Evolutionary conservation across 306 rosid species (phyloP).

Genomic region (Malus orientalis): DNA sequence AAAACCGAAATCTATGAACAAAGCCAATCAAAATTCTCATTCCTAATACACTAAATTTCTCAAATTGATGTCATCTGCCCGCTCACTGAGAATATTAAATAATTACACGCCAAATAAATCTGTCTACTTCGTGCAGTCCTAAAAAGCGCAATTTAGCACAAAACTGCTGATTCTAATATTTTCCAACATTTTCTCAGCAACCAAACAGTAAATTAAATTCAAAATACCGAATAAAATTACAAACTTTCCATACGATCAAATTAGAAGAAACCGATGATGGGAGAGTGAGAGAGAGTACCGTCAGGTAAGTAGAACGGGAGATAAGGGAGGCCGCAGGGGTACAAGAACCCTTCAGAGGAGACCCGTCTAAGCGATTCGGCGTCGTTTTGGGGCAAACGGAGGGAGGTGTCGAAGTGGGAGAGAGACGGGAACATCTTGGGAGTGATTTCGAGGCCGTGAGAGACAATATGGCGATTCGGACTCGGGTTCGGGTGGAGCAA

Average conservation of each 20-base stretch:
- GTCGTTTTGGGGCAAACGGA: slow-evolving; percentile 50
- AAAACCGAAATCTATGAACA: neutral
- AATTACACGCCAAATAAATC: neutral
- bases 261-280: neutral
- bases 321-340: slow-evolving; percentile 76
- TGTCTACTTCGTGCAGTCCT: neutral
- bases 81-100: neutral
- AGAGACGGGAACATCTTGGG: slow-evolving; percentile 61
- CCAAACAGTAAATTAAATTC: neutral
- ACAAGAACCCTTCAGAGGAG: slow-evolving; percentile 27
- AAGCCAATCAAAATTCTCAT: neutral
- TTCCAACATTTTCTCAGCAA: neutral
- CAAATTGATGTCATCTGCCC: neutral
- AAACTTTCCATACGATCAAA: neutral
- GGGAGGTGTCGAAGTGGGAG: slow-evolving; percentile 28
- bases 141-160: neutral
- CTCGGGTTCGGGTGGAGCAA: slow-evolving; percentile 22
- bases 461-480: slow-evolving; percentile 11
- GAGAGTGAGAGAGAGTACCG: slow-evolving; percentile 33
- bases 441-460: slow-evolving; percentile 33
- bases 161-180: neutral
- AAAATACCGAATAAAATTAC: neutral
- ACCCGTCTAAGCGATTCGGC: slow-evolving; percentile 32
- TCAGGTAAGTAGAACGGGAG: slow-evolving; percentile 75
- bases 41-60: neutral